Conservation (phyloP, 73 alveolate species). For the Tetrahymena elliotti region DNA sequence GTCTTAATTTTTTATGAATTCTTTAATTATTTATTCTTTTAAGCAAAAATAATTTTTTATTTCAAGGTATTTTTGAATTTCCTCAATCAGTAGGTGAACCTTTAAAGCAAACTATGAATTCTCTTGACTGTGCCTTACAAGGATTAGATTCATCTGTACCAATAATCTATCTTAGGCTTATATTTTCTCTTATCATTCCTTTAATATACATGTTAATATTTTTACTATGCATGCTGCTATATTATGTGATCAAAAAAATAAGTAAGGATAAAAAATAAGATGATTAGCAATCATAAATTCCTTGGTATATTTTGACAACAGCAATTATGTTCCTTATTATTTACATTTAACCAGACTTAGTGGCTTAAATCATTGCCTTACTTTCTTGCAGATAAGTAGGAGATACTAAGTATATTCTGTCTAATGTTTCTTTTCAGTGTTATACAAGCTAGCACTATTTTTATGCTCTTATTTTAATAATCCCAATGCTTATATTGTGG, state of each 20-base stretch:
- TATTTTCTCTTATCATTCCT: not conserved
- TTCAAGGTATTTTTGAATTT: conserved; percentile 13
- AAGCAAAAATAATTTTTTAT: too few species aligned
- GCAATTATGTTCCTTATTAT: not conserved
- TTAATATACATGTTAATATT: not conserved
- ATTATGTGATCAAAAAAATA: not conserved
- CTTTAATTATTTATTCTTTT: too few species aligned
- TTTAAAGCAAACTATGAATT: not conserved
- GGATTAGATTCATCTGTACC: not conserved
- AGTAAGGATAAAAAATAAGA: not conserved
- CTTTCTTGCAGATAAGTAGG: conserved; percentile 6
- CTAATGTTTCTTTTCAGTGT: not conserved
- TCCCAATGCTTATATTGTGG: conserved; percentile 18
- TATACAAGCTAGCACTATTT: not conserved
- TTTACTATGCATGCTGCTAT: not conserved
- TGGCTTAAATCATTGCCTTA: not conserved
- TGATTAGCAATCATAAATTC: not conserved
- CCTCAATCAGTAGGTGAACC: not conserved
- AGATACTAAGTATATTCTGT: not conserved
- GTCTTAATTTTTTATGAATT: too few species aligned
- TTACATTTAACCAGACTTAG: not conserved
- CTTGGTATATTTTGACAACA: not conserved
- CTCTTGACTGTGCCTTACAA: not conserved
- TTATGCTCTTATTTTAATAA: not conserved
- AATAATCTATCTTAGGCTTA: not conserved